Evolutionary conservation across 768 basidiomycete genomes (phyloP), one percentile per base, ranked within the genome.

Genomic region (Phylloporus scabripes): DNA sequence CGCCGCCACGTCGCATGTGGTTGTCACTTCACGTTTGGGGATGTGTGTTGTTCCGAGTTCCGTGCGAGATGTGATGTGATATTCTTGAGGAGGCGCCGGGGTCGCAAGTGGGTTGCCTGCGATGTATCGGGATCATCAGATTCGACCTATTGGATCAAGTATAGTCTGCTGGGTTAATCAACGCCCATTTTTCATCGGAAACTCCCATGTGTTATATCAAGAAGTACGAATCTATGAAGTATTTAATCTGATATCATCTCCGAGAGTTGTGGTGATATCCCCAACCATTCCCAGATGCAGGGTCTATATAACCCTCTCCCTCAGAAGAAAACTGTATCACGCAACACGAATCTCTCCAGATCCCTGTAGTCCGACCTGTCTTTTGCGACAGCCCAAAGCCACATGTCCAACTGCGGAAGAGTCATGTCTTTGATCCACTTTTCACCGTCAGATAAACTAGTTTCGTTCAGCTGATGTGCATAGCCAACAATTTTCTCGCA

Each of bases 351-450:
- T 54, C 89, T 71, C 55, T 74, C 73, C 34, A 92, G 70, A 42
- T 67, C 67, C 44, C 85, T 72, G 60, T 89, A 90, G 64, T 89
- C 88, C 26, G 68, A 56, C 54, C 87, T 72, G 56, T 89, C 87
- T 61, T 92, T 91, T 32, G 86, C 87, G 5, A 87, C 77, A 28
- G 80, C 74, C 86, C 89, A 88, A n/a, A 92, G 64, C 87, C 87
- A 92, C 59, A 76, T 77, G 59, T 91, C 84, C 50, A 91, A 52
- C 39, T 79, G 74, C 4, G 83, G 80, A 23, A 81, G 67, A 0
- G 72, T 79, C 31, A 92, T 71, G 3, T 71, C 67, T 47, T 69
- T 75, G 54, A 87, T 58, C 82, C 82, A 84, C 20, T 62, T 58
- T 17, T 71, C 55, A 31, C 61, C 70, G 28, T 57, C 58, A 4